A percentile compares a stretch with the other conserved stretches of the same genome.
These are phyloP conservation scores for Bipolaris sorokiniana DNA, from an alignment of 2,329 filamentous ascomycete species.

Conservation along the genomic window DNA sequence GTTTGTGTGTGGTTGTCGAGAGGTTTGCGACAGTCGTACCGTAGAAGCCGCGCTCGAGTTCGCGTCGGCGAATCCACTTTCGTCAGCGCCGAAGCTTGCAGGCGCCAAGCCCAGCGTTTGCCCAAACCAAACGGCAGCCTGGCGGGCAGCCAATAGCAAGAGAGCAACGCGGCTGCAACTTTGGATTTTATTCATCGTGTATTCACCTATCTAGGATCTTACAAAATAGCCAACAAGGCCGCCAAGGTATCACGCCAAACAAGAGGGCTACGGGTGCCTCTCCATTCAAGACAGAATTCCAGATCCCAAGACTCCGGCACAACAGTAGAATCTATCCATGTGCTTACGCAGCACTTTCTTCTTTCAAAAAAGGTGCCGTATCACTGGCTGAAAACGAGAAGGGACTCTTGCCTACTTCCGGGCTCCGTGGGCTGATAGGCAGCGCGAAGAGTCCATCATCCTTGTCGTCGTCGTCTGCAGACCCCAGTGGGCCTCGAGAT, in stretches of 20 bases:
- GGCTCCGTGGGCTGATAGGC: constrained; percentile 83
- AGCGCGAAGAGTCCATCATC: constrained; percentile 88
- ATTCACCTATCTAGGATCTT: constrained; percentile 4
- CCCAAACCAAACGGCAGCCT: constrained; percentile 10
- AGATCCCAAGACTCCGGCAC: constrained; percentile 7
- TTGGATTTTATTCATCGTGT: neutral
- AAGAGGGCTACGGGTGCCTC: constrained; percentile 6
- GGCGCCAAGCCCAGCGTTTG: constrained; percentile 3
- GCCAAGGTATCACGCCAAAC: constrained; percentile 25
- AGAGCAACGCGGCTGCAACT: neutral
- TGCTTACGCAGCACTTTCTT: constrained; percentile 36
- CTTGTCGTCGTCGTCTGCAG: constrained; percentile 56
- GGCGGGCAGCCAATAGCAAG: neutral
- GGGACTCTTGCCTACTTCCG: constrained; percentile 83
- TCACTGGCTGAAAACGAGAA: constrained; percentile 65
- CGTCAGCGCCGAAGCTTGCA: constrained; percentile 15
- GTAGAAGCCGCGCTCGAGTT: constrained; percentile 21
- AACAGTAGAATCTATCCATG: neutral
- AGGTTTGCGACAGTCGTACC: constrained; percentile 16
- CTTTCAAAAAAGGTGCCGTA: constrained; percentile 42
- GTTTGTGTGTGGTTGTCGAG: neutral
- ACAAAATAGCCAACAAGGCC: constrained; percentile 2
- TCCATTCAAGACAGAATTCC: constrained; percentile 3
- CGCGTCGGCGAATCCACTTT: constrained; percentile 21
- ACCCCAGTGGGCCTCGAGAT: constrained; percentile 41